Evolutionary conservation across 1,284 basidiomycete species (phyloP), one percentile per base, ranked within the genome.

Genomic region (Thecaphora frezii): DNA sequence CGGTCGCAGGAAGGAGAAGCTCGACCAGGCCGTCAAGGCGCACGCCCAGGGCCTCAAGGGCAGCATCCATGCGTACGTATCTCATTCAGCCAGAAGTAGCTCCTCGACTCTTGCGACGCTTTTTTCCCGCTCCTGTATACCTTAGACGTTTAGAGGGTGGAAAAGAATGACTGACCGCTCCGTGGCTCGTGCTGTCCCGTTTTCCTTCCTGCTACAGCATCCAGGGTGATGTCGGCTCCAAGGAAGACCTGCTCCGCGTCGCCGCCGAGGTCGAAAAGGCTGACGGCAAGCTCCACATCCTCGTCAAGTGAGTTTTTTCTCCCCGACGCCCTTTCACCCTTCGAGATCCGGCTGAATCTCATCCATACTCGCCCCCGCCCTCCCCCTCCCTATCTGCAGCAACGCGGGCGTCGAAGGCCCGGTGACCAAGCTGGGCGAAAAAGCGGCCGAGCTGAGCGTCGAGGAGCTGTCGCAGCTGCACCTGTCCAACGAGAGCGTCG

Each of bases 331-430:
- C 33, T 36, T 16, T 18, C 10, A 9, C 33, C 33, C 16, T 36
- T n/a, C n/a, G n/a, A n/a, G n/a, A n/a, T n/a, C n/a, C n/a, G n/a
- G n/a, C n/a, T n/a, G n/a, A n/a, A n/a, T 44, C 44, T 22, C n/a
- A 36, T 22, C 19, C 25, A 22, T 9, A 7, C 44, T 30, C 26
- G 19, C 39, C 33, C 2, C 33, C 19, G 5, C 7, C n/a, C 5
- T 22, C 18, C 13, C 24, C 2, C 21, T 26, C 33, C n/a, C 21
- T 10, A 13, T 3, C 33, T 7, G 12, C 36, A 58, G 55, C 67
- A 75, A 75, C 25, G 62, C 67, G 2, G 71, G 71, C 5, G 43
- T 75, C 21, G 70, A 73, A 49, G 73, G 73, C 0, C 71, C 71
- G 1, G 44, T 61, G 33, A 76, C 73, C 28, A 58, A 59, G 21